Evolutionary conservation across 257 asterid species (phyloP), one percentile per base, ranked within the genome.

Genomic region (Voacanga thouarsii): DNA sequence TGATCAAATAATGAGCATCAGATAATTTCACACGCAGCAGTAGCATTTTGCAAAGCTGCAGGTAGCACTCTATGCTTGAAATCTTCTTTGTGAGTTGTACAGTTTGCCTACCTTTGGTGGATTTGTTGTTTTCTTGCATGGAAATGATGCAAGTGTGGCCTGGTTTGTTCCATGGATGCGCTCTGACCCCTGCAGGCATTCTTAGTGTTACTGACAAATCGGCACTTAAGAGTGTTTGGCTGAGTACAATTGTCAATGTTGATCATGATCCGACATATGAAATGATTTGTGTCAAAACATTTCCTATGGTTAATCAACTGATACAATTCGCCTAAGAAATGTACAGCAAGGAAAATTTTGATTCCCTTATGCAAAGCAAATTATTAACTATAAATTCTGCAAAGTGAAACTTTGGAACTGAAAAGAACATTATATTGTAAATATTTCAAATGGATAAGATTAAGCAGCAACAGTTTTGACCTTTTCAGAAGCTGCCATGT

Each of bases 151-250:
- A 51, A 16, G 28, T 78, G 44, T 67, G 41, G 63, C 74, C 45
- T 3, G 79, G 24, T 69, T 44, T 79, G 43, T 56, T 72, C 74
- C 76, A 65, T 45, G 41, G 72, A 68, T 64, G 83, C 72, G 75
- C 72, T 24, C 67, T 66, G 76, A 79, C 45, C 76, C 77, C 86
- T 83, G 74, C 51, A 75, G 75, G 53, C 57, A 53, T 65, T 39
- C 60, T 45, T 33, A 37, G 44, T 60, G 12, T n/a, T 71, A 67
- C 26, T 8, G 37, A 33, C 37, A 10, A 57, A 55, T 24, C 24
- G 37, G 57, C 60, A 9, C 3, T 12, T 15, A 16, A 8, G n/a
- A 45, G n/a, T 76, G 14, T 1, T 6, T 55, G 37, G 39, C 7
- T 43, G 8, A 43, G 47, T 43, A 43, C 47, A 43, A 43, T 43